Conservation (phyloP, 1,139 yeast genomes). For the Eremothecium cymbalariae region DNA sequence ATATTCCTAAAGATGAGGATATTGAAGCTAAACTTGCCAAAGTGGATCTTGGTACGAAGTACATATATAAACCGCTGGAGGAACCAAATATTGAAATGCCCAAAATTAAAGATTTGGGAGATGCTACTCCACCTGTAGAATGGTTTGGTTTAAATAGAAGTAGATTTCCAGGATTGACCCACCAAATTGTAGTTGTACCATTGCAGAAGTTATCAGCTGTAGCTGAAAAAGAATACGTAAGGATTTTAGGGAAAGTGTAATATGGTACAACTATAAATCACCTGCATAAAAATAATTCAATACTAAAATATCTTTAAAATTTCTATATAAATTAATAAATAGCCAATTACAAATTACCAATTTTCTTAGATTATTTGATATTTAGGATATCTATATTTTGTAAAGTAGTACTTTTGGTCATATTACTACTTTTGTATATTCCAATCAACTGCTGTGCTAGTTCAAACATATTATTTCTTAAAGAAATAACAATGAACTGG, state of each 20-base stretch:
- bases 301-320: not conserved
- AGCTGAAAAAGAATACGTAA: constrained; percentile 39
- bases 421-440: constrained; percentile 85
- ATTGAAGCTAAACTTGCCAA: constrained; percentile 54
- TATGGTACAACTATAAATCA: constrained; percentile 2
- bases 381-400: constrained; percentile 47
- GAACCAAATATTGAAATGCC: constrained; percentile 86
- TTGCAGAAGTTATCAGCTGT: constrained; percentile 67
- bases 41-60: constrained; percentile 54
- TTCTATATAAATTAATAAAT: not conserved
- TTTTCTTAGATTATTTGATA: constrained; percentile 8
- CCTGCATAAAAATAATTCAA: not conserved
- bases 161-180: constrained; percentile 77
- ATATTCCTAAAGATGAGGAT: constrained; percentile 22
- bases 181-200: constrained; percentile 65
- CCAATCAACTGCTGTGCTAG: constrained; percentile 91
- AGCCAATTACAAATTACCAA: not conserved
- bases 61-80: constrained; percentile 53
- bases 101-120: constrained; percentile 81
- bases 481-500: constrained; percentile 89
- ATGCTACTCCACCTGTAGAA: constrained; percentile 95
- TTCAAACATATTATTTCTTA: constrained; percentile 97
- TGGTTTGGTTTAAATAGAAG: constrained; percentile 94
- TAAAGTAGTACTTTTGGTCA: constrained; percentile 76
- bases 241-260: constrained; percentile 31